Conservation (phyloP, 2,329 filamentous ascomycete genomes). For the Calonectria hawksworthii region DNA sequence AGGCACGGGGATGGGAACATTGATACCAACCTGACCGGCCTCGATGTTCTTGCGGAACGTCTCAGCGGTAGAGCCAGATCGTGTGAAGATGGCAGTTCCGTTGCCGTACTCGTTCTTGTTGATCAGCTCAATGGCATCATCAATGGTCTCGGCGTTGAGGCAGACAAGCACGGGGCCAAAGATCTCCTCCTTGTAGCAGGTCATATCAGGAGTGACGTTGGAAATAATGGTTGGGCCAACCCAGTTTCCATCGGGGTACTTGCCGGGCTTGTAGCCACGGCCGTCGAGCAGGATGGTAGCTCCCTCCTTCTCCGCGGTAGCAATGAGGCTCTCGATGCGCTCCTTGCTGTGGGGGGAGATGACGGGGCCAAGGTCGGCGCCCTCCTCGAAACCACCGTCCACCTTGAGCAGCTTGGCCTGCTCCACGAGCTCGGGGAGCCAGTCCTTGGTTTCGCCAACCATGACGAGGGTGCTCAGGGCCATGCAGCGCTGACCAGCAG, state of each 20-base stretch:
- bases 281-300: conserved; percentile 88
- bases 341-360: conserved; percentile 85
- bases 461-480: conserved; percentile 86
- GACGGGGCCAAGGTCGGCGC: conserved; percentile 85
- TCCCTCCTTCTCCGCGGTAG: conserved; percentile 83
- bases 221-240: conserved; percentile 86
- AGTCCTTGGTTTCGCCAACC: conserved; percentile 87
- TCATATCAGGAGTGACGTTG: conserved; percentile 85
- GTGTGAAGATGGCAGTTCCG: conserved; percentile 87
- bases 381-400: conserved; percentile 85
- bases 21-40: conserved; percentile 88
- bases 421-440: conserved; percentile 84
- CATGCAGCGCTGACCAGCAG: conserved; percentile 90
- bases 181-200: conserved; percentile 88
- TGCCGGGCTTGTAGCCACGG: conserved; percentile 78
- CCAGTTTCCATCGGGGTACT: conserved; percentile 91
- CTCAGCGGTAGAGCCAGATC: conserved; percentile 81
- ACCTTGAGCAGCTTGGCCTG: conserved; percentile 80
- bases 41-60: conserved; percentile 86
- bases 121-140: conserved; percentile 85
- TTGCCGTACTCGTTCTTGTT: conserved; percentile 91
- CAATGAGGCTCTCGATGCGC: conserved; percentile 82
- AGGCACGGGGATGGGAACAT: conserved; percentile 82
- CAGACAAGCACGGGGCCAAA: conserved; percentile 89
- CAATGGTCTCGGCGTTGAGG: conserved; percentile 82